phyloP scores from a whole-genome alignment of 306 rosid genomes.

The Prunus kanzakura region DNA sequence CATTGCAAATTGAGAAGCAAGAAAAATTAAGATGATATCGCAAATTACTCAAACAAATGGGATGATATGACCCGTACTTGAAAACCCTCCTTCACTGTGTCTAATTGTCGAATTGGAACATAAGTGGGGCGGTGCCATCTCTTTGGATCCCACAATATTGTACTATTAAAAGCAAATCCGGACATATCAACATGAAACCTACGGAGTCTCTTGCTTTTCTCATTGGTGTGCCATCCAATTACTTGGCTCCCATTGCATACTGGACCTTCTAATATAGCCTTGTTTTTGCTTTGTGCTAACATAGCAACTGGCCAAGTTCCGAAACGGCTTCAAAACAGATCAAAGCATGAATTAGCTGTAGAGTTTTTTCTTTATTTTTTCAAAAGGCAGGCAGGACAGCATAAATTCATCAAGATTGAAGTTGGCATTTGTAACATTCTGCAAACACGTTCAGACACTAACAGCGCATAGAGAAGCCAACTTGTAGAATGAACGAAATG shows the following conservation, averaged over 20 bases:
- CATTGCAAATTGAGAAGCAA: background rate
- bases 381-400: background rate
- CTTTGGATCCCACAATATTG: conserved; percentile 95
- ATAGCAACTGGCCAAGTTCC: conserved; percentile 99
- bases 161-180: conserved; percentile 97
- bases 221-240: conserved; percentile 96
- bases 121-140: conserved; percentile 77
- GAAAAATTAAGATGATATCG: conserved; percentile 11
- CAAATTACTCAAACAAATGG: conserved; percentile 2
- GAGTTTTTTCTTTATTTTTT: background rate
- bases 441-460: background rate
- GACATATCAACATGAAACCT: conserved; percentile 99
- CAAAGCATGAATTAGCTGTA: conserved; percentile 23
- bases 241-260: conserved; percentile 92
- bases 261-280: conserved; percentile 96
- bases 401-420: conserved; percentile 13
- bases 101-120: conserved; percentile 68
- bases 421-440: conserved; percentile 1
- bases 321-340: conserved; percentile 58
- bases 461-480: background rate
- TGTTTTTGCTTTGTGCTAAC: conserved; percentile 93
- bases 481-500: background rate
- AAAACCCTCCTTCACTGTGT: conserved; percentile 93
- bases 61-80: conserved; percentile 51
- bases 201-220: conserved; percentile 80